Base-by-base conservation (phyloP, 768 basidiomycete genomes). In the Lactarius psammicola region DNA sequence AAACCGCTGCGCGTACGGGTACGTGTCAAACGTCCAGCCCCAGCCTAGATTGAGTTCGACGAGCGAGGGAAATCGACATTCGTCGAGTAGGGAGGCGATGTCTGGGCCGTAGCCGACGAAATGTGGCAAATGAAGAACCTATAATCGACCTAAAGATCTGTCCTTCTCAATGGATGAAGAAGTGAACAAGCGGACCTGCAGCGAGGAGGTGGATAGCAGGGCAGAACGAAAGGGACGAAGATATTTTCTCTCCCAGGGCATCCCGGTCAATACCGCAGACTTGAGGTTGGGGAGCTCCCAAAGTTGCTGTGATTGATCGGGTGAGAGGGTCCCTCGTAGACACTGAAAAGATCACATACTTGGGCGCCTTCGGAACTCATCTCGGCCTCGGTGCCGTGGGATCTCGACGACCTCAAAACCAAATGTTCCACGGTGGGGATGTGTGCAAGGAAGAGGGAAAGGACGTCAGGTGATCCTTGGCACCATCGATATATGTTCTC, bases 71-170 rank as follows among this genome's bases (percentile, higher is more conserved):
- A 67, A 67, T 44, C 66, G 66, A 46, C 66, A 67, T 5, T 67
- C 57, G 26, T 67, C 53, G 2, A 67, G 42, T 26, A 63, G n/a
- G 26, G 51, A 63, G 2, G 66, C 66, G 42, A 63, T 44, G 9
- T 67, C 61, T 34, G 66, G 20, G 26, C 28, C 36, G 17, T 67
- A 67, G 4, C 66, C 66, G 15, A 67, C 57, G 51, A 67, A 67
- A 49, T 67, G 66, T 31, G 66, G 66, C 33, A 67, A 54, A 49
- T 67, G 66, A 56, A 67, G 66, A 4, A 67, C 61, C 66, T 67
- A 36, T 42, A 56, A 7, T 5, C 18, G 2, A 17, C n/a, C 58
- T 28, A 2, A 49, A 36, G 11, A 56, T 28, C 51, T 49, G 33
- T 15, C 28, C 44, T 56, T 51, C 31, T 60, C 28, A 46, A 30